Base-by-base conservation (phyloP, 495 filamentous ascomycete species). In the Neurospora africana region DNA sequence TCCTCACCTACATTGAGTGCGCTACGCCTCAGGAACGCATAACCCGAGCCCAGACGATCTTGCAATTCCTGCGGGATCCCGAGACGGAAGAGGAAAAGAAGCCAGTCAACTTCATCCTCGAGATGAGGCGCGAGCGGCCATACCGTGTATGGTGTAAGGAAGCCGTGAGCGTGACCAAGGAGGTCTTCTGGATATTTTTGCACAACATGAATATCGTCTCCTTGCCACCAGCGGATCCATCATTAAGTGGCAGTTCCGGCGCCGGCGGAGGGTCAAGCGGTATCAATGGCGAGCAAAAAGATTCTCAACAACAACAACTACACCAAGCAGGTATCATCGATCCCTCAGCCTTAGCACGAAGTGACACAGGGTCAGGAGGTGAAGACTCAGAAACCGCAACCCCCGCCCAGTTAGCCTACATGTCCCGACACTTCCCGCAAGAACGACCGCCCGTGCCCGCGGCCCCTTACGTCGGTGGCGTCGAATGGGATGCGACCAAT, bases 171-270 rank as follows among this genome's bases (percentile, higher is more conserved):
- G 94, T 98, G 61, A 97, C 93, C 40, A 98, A 98, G 81, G 95
- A 99, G 79, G 95, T 98, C 36, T 99, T 99, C 80, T 99, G 95
- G 95, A 99, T 99, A 77, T 99, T 98, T 82, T 85, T 98, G 70
- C 95, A 99, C 78, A 90, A 94, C 72, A 83, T 95, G 68, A 98
- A 98, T 75, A 90, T 98, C 72, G 87, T 99, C 69, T 88, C 92
- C 53, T 76, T 90, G 35, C 86, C 85, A 38, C 75, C 80, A 72
- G 78, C 75, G 3, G 70, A 81, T 15, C 19, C n/a, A 44, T 77
- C 78, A 74, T 72, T 77, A 65, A 30, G 58, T 30, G 72, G 37
- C 37, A 30, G 23, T 61, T 61, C 53, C 23, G 23, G 53, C 21
- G 21, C 10, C 21, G 44, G 44, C 10, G 58, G 67, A 73, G 37